Base-by-base conservation (phyloP, 2,329 filamentous ascomycete genomes). In the Chaetomiaceae sp. region DNA sequence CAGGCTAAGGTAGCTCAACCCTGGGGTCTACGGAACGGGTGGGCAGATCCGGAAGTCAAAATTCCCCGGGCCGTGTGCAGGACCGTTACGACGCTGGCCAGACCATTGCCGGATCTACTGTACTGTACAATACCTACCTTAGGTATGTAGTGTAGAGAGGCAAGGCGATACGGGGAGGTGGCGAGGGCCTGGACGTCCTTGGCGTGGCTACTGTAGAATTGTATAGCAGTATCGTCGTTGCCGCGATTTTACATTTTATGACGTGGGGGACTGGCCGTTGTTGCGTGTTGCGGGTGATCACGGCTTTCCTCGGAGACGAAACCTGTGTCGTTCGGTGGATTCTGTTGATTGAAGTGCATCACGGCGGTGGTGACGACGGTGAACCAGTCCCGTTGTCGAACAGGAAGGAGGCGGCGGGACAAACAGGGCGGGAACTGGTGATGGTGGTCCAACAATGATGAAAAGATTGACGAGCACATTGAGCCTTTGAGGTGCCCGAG, bases 1-100 rank as follows among this genome's bases (percentile, higher is more conserved):
- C 45, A 57, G 52, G 52, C 55, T 57, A 57, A 57, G 52, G 18
- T 48, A 43, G n/a, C 36, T 30, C 18, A 43, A 20, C 40, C 36
- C n/a, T n/a, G n/a, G n/a, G n/a, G n/a, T n/a, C n/a, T n/a, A n/a
- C n/a, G n/a, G n/a, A n/a, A 42, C 13, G 29, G 23, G 16, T 30
- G 34, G 37, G 29, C 14, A 42, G 38, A 45, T 34, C 43, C 18
- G 29, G n/a, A n/a, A 30, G 20, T 18, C 25, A 44, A 48, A 38
- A n/a, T n/a, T 34, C 48, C 54, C 53, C 46, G 36, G 46, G 2
- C 4, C 27, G 11, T n/a, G 18, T 33, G 44, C 46, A 44, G 52
- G 20, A 51, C 46, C 49, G 20, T 32, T 57, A 37, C 36, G n/a
- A 50, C 49, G 16, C 13, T 42, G 41, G 23, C 14, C 20, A 41